These are phyloP conservation scores for Cenococcum geophilum DNA, from an alignment of 495 filamentous ascomycete species.

Conservation along the genomic window DNA sequence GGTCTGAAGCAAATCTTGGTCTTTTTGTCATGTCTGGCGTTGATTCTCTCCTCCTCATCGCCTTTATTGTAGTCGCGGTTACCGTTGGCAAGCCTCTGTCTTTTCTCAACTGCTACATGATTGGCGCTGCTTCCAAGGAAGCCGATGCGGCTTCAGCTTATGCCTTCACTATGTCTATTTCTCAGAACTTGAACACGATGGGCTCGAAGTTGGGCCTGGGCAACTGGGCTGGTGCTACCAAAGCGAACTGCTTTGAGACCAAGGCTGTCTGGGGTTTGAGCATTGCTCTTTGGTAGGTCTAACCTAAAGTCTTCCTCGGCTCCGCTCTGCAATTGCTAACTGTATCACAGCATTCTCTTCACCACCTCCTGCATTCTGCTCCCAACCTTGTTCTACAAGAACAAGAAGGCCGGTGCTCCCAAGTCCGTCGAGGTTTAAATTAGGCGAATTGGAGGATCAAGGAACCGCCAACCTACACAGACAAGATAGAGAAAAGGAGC, in stretches of 20 bases:
- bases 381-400: slow-evolving; percentile 40
- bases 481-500: slow-evolving; percentile 11
- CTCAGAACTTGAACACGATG: slow-evolving; percentile 41
- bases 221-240: slow-evolving; percentile 58
- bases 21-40: slow-evolving; percentile 59
- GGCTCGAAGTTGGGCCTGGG: slow-evolving; percentile 46
- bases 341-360: slow-evolving; percentile 35
- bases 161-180: slow-evolving; percentile 36
- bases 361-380: slow-evolving; percentile 35
- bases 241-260: slow-evolving; percentile 72
- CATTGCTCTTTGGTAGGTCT: slow-evolving; percentile 67
- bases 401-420: slow-evolving; percentile 35
- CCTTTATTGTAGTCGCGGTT: slow-evolving; percentile 62
- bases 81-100: slow-evolving; percentile 76
- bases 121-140: slow-evolving; percentile 25
- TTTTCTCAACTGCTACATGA: slow-evolving; percentile 61
- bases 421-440: slow-evolving; percentile 28
- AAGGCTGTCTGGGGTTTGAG: slow-evolving; percentile 85
- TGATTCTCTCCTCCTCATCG: slow-evolving; percentile 64
- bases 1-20: slow-evolving; percentile 62
- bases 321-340: not conserved
- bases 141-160: slow-evolving; percentile 35
- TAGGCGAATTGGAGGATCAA: not conserved
- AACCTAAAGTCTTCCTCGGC: not conserved
- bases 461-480: not conserved